Evolutionary conservation across 805 yeast genomes (phyloP), one percentile per base, ranked within the genome.

Genomic region (Sugiyamaella valdiviana): DNA sequence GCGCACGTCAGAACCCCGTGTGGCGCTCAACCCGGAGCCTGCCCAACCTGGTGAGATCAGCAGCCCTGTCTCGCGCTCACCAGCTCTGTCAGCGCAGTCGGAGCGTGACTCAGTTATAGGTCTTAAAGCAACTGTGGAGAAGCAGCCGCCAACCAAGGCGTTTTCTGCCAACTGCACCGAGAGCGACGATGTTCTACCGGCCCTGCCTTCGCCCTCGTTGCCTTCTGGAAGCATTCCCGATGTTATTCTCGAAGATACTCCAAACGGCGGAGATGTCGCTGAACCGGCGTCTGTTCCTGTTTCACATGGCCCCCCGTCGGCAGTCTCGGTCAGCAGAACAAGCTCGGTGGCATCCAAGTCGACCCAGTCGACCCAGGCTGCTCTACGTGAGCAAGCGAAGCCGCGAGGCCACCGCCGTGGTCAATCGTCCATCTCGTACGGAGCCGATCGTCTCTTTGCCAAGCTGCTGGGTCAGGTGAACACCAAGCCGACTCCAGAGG

Each of bases 1-100:
- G 15, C 47, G 50, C 47, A 49, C 59, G 9, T 57, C 66, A 19
- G 60, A 58, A 53, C 67, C 69, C 3, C 56, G 65, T 6, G 67
- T 63, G 5, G 68, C 54, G 10, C 53, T 64, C 15, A 55, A 56
- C 39, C 66, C 57, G 36, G 68, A 57, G 29, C 51, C 63, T 16
- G 58, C 66, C 16, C 57, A 62, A 38, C 55, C 63, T 5, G 69
- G 68, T 10, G 69, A 65, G 49, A 62, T 64, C 45, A 57, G 61
- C 37, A 55, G 64, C 9, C 68, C 68, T 1, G 37, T 44, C 19
- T 59, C 64, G 17, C 24, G 26, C 14, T 26, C 36, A 3, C 36
- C 50, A 15, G 50, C 32, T 5, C 32, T 26, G 32, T 26, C 32
- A 10, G 32, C 32, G 4, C 32, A 26, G 32, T 26, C 32, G 32